Evolutionary conservation across 1,284 basidiomycete genomes (phyloP).

Genomic region (Pseudozyma sp.): DNA sequence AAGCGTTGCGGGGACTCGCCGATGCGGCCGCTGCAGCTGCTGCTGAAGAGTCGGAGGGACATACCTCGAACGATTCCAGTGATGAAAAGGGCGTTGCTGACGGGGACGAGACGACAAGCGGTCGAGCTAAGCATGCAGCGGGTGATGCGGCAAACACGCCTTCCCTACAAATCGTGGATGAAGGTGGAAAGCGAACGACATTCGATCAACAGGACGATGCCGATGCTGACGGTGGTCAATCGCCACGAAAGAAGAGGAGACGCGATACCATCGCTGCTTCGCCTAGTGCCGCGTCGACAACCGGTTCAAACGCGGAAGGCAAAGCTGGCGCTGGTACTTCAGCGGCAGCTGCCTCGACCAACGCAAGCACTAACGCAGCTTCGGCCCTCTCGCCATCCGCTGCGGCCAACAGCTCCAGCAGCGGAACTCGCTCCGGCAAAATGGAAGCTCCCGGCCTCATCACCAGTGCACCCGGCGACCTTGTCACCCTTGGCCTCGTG

Average conservation of each 20-base stretch:
- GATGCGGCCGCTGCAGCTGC: conserved; percentile 93
- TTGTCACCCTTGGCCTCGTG: conserved; percentile 71
- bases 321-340: conserved; percentile 11
- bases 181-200: conserved; percentile 23
- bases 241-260: conserved; percentile 32
- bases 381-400: conserved; percentile 26
- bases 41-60: conserved; percentile 33
- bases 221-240: conserved; percentile 2
- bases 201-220: conserved; percentile 10
- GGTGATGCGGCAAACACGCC: conserved; percentile 9
- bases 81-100: conserved; percentile 25
- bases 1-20: conserved; percentile 88
- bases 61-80: conserved; percentile 34
- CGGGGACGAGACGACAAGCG: not conserved
- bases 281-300: not conserved
- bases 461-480: conserved; percentile 27
- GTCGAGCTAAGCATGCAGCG: conserved; percentile 1
- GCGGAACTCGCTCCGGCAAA: conserved; percentile 23
- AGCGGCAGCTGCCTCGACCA: conserved; percentile 1
- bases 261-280: conserved; percentile 21
- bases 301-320: conserved; percentile 1
- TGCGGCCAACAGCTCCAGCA: not conserved
- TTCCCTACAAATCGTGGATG: conserved; percentile 29
- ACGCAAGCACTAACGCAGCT: not conserved
- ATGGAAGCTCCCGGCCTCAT: conserved; percentile 51